phyloP scores from a whole-genome alignment of 441 rosid genomes.

The Hura crepitans region DNA sequence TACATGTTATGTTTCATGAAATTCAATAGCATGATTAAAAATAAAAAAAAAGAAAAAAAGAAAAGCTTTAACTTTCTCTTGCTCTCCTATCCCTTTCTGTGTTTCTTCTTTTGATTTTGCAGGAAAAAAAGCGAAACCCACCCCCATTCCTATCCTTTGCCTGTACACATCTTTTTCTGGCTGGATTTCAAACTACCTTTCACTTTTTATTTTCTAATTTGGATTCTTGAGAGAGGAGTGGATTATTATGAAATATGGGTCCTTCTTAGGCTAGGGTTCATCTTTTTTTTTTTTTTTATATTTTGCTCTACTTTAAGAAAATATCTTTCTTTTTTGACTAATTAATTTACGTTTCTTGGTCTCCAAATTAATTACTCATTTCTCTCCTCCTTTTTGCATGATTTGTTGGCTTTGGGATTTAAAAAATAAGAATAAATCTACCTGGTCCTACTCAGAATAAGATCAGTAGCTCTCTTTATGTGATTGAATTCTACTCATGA shows the following conservation, averaged over 20 bases:
- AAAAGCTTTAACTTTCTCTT: conserved; percentile 23
- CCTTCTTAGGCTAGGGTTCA: conserved; percentile 35
- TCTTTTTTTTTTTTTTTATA: conserved; percentile 7
- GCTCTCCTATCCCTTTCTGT: conserved; percentile 27
- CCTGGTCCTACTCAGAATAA: conserved; percentile 43
- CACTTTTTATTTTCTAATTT: conserved; percentile 25
- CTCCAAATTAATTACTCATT: not conserved
- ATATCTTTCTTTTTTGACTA: conserved; percentile 24
- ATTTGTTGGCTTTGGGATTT: conserved; percentile 43
- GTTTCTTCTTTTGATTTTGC: conserved; percentile 26
- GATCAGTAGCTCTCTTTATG: conserved; percentile 42
- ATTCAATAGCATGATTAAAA: not conserved
- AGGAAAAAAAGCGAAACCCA: conserved; percentile 13
- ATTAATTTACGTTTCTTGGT: not conserved
- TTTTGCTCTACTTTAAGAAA: conserved; percentile 25
- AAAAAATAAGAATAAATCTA: conserved; percentile 27
- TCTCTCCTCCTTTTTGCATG: conserved; percentile 31
- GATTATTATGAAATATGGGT: conserved; percentile 25
- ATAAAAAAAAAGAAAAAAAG: not conserved
- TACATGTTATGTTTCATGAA: conserved; percentile 12
- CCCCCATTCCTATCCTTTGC: conserved; percentile 24
- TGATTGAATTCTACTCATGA: conserved; percentile 60
- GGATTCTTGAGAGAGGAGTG: conserved; percentile 10
- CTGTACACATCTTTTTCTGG: conserved; percentile 30
- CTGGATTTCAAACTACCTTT: conserved; percentile 33